Percentiles rank a stretch among this genome's conserved stretches.
Conservation (phyloP, 1,284 basidiomycete genomes). For the Melampsora americana region DNA sequence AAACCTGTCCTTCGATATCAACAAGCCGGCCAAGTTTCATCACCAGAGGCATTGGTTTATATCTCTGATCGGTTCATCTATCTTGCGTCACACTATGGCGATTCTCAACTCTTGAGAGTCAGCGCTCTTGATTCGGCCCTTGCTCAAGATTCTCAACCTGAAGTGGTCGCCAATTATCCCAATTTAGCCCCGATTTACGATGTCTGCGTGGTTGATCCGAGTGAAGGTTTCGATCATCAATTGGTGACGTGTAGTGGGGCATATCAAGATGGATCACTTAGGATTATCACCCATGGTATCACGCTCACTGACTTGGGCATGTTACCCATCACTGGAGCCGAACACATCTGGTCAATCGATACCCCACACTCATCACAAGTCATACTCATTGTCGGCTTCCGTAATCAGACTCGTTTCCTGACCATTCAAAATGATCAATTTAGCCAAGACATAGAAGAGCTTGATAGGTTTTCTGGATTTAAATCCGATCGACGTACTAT, state of each 20-base stretch:
- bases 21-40: slow-evolving; percentile 16
- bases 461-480: slow-evolving; percentile 23
- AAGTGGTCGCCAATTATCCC: slow-evolving; percentile 15
- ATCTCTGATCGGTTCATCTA: slow-evolving; percentile 18
- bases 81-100: slow-evolving; percentile 41
- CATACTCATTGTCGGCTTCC: slow-evolving; percentile 16
- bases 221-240: slow-evolving; percentile 10
- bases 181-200: slow-evolving; percentile 38
- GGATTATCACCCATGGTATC: slow-evolving; percentile 26
- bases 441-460: slow-evolving; percentile 11
- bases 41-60: slow-evolving; percentile 34
- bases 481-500: slow-evolving; percentile 15
- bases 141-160: not conserved
- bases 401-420: slow-evolving; percentile 10
- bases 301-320: slow-evolving; percentile 4
- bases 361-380: not conserved
- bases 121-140: not conserved
- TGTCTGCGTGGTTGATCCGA: slow-evolving; percentile 12
- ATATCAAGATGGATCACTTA: slow-evolving; percentile 32
- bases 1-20: slow-evolving; percentile 2
- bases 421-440: slow-evolving; percentile 3
- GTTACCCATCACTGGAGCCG: slow-evolving; percentile 20
- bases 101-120: slow-evolving; percentile 30
- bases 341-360: slow-evolving; percentile 26
- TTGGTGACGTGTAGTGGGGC: slow-evolving; percentile 39